These are phyloP conservation scores for Apiospora hydei DNA, from an alignment of 2,329 filamentous ascomycete genomes.

Conservation along the genomic window DNA sequence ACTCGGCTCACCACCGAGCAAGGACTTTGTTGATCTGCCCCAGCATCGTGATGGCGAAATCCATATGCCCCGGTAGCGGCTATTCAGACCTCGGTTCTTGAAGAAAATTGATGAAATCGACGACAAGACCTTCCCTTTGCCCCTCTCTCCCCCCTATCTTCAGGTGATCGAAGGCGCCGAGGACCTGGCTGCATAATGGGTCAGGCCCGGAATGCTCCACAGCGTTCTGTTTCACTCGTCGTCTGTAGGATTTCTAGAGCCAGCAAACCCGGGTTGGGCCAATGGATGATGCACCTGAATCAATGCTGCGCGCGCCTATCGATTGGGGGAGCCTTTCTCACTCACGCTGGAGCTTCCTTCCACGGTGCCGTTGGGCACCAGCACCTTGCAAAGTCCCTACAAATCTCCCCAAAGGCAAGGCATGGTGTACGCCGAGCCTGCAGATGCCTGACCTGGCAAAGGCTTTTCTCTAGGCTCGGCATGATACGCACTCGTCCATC, in stretches of 20 bases:
- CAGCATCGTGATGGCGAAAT: neutral
- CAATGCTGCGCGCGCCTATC: constrained; percentile 6
- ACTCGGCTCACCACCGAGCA: neutral
- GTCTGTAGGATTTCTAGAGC: neutral
- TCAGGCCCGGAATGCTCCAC: constrained; percentile 5
- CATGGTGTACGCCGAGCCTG: neutral
- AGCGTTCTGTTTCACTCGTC: constrained; percentile 10
- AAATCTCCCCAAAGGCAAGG: neutral
- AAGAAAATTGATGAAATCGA: neutral
- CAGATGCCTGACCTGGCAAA: neutral
- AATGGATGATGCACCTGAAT: neutral
- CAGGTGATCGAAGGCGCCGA: constrained; percentile 5
- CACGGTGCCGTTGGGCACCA: neutral
- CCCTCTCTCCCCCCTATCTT: neutral
- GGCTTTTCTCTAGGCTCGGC: neutral
- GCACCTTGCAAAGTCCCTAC: neutral
- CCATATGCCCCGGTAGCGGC: neutral
- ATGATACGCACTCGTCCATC: too few relatives aligned
- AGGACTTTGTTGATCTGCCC: neutral
- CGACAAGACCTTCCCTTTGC: neutral
- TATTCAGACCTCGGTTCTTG: neutral
- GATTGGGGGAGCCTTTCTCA: neutral
- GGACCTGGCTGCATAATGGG: neutral
- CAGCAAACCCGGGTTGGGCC: neutral
- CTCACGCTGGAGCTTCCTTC: neutral